Percentiles rank a stretch among this genome's conserved stretches.
phyloP scores from a whole-genome alignment of 78 protist genomes.

The Dictyostelium brefeldianum region DNA sequence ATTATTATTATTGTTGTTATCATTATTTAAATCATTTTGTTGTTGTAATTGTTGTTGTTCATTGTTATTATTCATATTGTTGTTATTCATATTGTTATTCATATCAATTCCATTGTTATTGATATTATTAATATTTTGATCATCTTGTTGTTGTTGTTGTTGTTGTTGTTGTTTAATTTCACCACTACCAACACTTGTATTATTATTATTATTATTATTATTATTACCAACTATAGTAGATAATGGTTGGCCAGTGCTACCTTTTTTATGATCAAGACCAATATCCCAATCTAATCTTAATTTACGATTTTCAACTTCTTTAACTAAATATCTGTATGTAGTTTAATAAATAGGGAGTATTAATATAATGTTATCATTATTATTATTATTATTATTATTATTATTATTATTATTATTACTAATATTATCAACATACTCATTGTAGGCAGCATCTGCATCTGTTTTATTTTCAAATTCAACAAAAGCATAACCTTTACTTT shows the following conservation, averaged over 20 bases:
- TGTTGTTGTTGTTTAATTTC: background rate
- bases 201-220: conserved; percentile 1
- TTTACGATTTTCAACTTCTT: conserved; percentile 76
- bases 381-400: background rate
- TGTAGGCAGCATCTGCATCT: conserved; percentile 79
- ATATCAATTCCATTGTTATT: background rate
- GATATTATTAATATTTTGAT: background rate
- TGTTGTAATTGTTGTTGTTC: too few species aligned
- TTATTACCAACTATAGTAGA: background rate
- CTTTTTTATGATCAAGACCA: conserved; percentile 61
- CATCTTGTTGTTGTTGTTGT: background rate
- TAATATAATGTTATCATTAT: too few species aligned
- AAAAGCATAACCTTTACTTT: conserved; percentile 81
- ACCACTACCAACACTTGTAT: background rate
- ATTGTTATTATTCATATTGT: background rate
- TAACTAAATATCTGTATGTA: conserved; percentile 20
- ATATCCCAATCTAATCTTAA: conserved; percentile 86
- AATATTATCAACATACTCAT: conserved; percentile 39
- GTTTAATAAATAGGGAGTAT: too few species aligned
- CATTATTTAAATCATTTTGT: too few species aligned
- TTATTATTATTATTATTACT: too few species aligned
- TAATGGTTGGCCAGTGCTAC: background rate
- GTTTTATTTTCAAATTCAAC: conserved; percentile 75
- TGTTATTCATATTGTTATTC: background rate
- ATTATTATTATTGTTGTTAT: background rate